These are phyloP conservation scores for Trypanosoma caninum DNA, from an alignment of 208 protist genomes.

Conservation along the genomic window DNA sequence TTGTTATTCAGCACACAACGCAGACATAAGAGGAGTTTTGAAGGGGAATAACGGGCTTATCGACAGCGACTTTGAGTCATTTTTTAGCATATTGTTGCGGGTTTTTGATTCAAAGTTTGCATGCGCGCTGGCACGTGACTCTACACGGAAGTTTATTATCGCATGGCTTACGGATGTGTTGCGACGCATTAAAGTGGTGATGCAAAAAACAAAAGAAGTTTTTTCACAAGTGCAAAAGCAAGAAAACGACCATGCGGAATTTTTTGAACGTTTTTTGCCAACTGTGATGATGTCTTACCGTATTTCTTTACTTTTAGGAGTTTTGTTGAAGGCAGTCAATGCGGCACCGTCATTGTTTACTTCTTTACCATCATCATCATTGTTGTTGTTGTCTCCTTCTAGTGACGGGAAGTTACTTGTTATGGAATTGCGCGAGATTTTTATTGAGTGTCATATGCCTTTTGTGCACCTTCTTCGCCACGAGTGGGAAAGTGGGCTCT, in stretches of 20 bases:
- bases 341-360: not conserved
- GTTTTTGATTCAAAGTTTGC: constrained; percentile 8
- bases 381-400: no score
- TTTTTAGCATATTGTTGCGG: constrained; percentile 6
- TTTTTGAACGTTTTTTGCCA: not conserved
- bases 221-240: not conserved
- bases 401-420: not conserved
- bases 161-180: constrained; percentile 13
- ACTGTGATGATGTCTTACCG: constrained; percentile 19
- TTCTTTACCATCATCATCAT: no score
- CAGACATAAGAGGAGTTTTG: no score
- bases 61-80: not conserved
- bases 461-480: constrained; percentile 17
- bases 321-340: constrained; percentile 6
- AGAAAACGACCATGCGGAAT: not conserved
- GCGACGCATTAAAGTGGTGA: not conserved
- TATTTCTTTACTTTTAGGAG: constrained; percentile 18
- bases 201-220: not conserved
- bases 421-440: constrained; percentile 7
- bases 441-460: constrained; percentile 17
- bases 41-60: not conserved
- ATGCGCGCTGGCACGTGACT: not conserved
- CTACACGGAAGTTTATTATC: no score
- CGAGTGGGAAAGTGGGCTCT: constrained; percentile 23
- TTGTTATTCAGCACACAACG: no score